These are phyloP conservation scores for Colletotrichum noveboracense DNA, from an alignment of 2,329 filamentous ascomycete species.

Conservation along the genomic window DNA sequence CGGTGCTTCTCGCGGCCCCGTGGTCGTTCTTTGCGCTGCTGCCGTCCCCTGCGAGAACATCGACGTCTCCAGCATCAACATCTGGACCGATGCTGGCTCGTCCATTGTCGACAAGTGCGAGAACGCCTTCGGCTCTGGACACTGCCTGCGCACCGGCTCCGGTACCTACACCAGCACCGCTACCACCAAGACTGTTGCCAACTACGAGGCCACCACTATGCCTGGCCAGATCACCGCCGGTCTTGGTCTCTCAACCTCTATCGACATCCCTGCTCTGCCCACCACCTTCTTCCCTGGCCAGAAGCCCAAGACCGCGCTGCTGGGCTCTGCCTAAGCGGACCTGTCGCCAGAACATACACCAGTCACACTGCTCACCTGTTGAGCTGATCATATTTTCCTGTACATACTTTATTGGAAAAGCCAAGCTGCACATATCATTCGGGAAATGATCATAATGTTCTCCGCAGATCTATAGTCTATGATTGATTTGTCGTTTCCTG, in stretches of 20 bases:
- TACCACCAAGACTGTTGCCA: conserved; percentile 10
- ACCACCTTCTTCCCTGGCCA: conserved; percentile 15
- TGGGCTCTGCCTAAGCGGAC: not conserved
- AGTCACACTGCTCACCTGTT: not conserved
- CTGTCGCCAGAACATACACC: not conserved
- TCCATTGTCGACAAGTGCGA: conserved; percentile 49
- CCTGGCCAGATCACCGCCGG: conserved; percentile 5
- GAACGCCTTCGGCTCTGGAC: conserved; percentile 52
- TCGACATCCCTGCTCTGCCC: conserved; percentile 10
- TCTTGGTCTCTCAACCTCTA: conserved; percentile 5
- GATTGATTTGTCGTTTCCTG: not conserved
- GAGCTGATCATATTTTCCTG: not conserved
- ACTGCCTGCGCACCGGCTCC: conserved; percentile 34
- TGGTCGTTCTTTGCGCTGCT: conserved; percentile 57
- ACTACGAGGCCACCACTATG: conserved; percentile 10
- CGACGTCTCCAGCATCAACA: conserved; percentile 53
- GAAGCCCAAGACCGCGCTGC: not conserved
- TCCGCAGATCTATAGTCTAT: not conserved
- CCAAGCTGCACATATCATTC: not conserved
- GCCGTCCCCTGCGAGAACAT: conserved; percentile 57
- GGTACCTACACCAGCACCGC: conserved; percentile 9
- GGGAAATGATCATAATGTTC: not conserved
- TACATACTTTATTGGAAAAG: conserved; percentile 2
- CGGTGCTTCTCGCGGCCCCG: conserved; percentile 54
- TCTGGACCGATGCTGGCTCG: conserved; percentile 55